Base-by-base conservation (phyloP, 208 protist species). In the Acanthamoeba healyi region DNA sequence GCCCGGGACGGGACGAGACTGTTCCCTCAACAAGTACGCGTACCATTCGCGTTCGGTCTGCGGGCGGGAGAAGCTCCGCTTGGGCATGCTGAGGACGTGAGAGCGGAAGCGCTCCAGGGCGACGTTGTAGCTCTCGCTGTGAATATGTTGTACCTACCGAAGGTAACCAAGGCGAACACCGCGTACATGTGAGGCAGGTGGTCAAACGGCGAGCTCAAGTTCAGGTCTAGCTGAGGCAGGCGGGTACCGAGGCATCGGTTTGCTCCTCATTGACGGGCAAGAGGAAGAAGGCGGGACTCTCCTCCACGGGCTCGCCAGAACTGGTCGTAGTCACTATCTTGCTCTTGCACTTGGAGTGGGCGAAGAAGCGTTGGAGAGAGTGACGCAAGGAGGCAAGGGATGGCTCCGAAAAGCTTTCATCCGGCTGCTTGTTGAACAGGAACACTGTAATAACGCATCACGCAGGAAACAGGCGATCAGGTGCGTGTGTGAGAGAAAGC, bases 351-450 rank as follows among this genome's bases (percentile, higher is more conserved):
- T 86, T 86, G 42, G 77, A 86, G 24, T 86, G 77, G 12, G 77
- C 38, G 36, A 86, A 86, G n/a, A 86, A 86, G 44, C 77, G 77
- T 26, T 58, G 40, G 7, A 86, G 77, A 1, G 77, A 86, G 0
- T 58, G 77, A 6, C 32, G 77, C 24, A 86, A 2, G 42, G 77
- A 86, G 7, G 38, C 29, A 40, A 40, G 38, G 24, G 77, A 14
- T 14, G 29, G 22, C 46, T 86, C 44, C 14, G 77, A 36, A 44
- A 86, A 86, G 77, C 42, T 58, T 36, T 86, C 77, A 29, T 86
- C 77, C 40, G 77, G 77, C 29, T 86, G 77, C 77, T 86, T 86
- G 44, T 86, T 86, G 44, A 86, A 86, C 24, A 86, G 4, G 42
- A 86, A 86, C 77, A 86, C 77, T 86, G 44, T 17, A n/a, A 14